A percentile compares a stretch with the other conserved stretches of the same genome.
phyloP scores from a whole-genome alignment of 331 rosid genomes.

The Quercus lobata region DNA sequence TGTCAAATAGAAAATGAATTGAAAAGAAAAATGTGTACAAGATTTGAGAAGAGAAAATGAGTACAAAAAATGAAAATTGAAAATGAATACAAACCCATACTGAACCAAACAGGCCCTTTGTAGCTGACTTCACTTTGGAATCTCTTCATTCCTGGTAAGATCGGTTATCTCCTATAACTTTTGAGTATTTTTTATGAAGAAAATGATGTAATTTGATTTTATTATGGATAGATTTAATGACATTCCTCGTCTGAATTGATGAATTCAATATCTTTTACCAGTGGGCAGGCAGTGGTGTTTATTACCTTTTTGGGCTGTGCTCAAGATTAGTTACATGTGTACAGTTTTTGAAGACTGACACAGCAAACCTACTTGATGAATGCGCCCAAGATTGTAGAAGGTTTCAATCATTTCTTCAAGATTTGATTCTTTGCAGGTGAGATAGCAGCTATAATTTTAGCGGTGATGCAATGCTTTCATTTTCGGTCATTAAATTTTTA shows the following conservation, averaged over 20 bases:
- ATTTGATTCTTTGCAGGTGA: constrained; percentile 41
- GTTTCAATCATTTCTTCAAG: constrained; percentile 70
- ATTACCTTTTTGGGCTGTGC: constrained; percentile 88
- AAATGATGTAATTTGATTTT: no score
- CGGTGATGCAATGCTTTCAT: no score
- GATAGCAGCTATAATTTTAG: constrained; percentile 13
- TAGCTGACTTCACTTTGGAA: constrained; percentile 93
- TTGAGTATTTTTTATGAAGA: no score
- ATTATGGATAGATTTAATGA: no score
- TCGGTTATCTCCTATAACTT: not conserved
- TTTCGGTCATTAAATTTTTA: no score
- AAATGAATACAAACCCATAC: no score
- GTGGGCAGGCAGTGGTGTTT: constrained; percentile 98
- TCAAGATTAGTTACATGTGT: constrained; percentile 79
- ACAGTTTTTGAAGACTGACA: constrained; percentile 79
- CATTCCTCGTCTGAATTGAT: not conserved
- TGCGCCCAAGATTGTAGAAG: constrained; percentile 87
- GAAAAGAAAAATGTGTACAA: no score
- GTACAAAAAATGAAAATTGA: no score
- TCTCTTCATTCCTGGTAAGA: constrained; percentile 99
- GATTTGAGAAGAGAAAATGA: no score
- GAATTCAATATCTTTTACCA: constrained; percentile 20
- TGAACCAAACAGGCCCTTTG: constrained; percentile 22
- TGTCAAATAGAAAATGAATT: no score
- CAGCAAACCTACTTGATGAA: constrained; percentile 80